Conservation (phyloP, 345 rosid genomes). For the Eucalyptus cloeziana region DNA sequence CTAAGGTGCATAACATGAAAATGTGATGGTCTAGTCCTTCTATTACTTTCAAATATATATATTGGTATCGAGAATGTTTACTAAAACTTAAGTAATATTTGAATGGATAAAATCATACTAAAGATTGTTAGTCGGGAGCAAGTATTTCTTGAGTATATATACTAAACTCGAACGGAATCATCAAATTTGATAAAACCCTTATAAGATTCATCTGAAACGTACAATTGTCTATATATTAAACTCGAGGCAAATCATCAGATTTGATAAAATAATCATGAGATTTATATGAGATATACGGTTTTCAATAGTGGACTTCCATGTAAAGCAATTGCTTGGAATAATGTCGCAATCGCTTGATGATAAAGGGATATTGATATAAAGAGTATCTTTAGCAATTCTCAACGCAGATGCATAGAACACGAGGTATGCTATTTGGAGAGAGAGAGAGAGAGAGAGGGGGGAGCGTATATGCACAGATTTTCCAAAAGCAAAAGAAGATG, state of each 20-base stretch:
- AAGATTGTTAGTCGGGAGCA: background rate
- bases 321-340: background rate
- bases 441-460: background rate
- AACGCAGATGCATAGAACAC: background rate
- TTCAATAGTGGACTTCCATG: background rate
- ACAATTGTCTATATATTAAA: background rate
- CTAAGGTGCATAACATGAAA: background rate
- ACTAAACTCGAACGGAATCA: rapidly evolving
- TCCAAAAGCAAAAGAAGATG: slow-evolving; percentile 32
- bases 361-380: background rate
- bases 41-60: background rate
- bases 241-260: background rate
- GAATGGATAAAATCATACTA: background rate
- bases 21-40: background rate
- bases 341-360: background rate
- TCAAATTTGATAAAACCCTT: background rate
- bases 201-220: rapidly evolving
- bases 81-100: background rate
- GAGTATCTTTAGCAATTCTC: background rate
- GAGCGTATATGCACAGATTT: background rate
- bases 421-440: background rate
- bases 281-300: background rate
- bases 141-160: background rate
- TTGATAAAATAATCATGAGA: background rate
- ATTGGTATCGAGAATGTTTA: background rate